Evolutionary conservation across 148 eudicot species (phyloP).

Genomic region (Rhododendron williamsianum): DNA sequence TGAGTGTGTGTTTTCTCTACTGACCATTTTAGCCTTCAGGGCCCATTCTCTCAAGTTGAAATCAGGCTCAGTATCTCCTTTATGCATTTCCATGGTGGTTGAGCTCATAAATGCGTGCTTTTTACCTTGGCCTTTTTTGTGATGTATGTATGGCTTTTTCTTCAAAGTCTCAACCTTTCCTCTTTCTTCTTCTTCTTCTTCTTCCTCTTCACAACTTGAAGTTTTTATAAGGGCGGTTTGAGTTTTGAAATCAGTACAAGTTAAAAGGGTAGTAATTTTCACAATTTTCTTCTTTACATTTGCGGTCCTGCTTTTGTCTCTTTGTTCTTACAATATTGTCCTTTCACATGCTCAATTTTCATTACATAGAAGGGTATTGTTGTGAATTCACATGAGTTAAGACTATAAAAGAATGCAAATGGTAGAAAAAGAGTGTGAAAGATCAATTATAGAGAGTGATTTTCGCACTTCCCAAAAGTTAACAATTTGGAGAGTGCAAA

Average conservation of each 20-base stretch:
- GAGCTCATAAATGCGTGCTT: not conserved
- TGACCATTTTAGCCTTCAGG: constrained; percentile 51
- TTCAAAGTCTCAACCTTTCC: not conserved
- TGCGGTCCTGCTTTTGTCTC: not conserved
- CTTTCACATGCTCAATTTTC: not conserved
- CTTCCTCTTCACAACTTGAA: not conserved
- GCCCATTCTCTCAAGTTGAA: constrained; percentile 67
- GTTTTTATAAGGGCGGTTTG: not conserved
- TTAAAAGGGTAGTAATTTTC: not conserved
- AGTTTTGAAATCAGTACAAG: not conserved
- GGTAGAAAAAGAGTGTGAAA: not conserved
- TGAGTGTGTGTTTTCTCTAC: constrained; percentile 59
- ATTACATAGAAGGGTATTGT: not conserved
- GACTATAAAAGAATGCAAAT: not conserved
- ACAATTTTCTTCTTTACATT: not conserved
- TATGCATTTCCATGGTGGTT: constrained; percentile 20
- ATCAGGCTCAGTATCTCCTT: constrained; percentile 32
- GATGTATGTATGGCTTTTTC: not conserved
- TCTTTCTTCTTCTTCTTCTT: not conserved
- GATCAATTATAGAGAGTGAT: not conserved
- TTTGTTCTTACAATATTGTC: not conserved
- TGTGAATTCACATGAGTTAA: not conserved
- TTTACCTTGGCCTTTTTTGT: not conserved
- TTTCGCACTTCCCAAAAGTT: too few species aligned
- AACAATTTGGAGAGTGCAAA: not conserved